phyloP scores from a whole-genome alignment of 2,329 filamentous ascomycete genomes.

The Fusarium bactridioides region DNA sequence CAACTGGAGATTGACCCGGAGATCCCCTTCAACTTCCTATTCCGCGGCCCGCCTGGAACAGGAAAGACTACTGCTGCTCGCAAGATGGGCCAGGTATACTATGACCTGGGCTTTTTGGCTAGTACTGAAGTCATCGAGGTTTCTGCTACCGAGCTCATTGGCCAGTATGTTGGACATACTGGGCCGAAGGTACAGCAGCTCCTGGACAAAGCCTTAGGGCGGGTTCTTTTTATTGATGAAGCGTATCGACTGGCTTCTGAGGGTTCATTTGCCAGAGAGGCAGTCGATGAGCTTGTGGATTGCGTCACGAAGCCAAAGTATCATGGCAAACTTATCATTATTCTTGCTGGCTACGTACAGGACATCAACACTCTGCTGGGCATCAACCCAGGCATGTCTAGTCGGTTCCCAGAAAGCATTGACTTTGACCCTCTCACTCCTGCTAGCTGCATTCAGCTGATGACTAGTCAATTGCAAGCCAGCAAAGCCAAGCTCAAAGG shows the following conservation, averaged over 20 bases:
- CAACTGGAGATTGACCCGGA: slow-evolving; percentile 45
- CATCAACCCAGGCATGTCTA: slow-evolving; percentile 69
- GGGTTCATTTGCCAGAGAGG: slow-evolving; percentile 64
- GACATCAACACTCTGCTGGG: slow-evolving; percentile 71
- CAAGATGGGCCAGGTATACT: slow-evolving; percentile 80
- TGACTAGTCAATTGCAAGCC: slow-evolving; percentile 51
- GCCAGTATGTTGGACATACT: slow-evolving; percentile 73
- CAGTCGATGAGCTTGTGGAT: slow-evolving; percentile 62
- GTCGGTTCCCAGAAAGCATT: slow-evolving; percentile 69
- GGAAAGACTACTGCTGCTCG: slow-evolving; percentile 77
- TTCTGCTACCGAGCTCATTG: slow-evolving; percentile 74
- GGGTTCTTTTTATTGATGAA: slow-evolving; percentile 76
- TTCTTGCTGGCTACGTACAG: slow-evolving; percentile 72
- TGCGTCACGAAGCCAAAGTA: slow-evolving; percentile 64
- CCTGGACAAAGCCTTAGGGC: slow-evolving; percentile 69
- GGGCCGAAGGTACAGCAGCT: slow-evolving; percentile 68
- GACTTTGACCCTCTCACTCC: slow-evolving; percentile 60
- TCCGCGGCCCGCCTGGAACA: slow-evolving; percentile 71
- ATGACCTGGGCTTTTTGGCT: slow-evolving; percentile 74
- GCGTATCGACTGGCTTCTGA: slow-evolving; percentile 65
- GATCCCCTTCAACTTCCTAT: slow-evolving; percentile 74
- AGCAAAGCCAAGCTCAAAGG: slow-evolving; percentile 31
- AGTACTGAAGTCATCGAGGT: slow-evolving; percentile 68
- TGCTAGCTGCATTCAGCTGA: slow-evolving; percentile 49
- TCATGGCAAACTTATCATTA: slow-evolving; percentile 67